A percentile compares a stretch with the other conserved stretches of the same genome.
phyloP scores from a whole-genome alignment of 2,329 filamentous ascomycete genomes.

The Talaromyces sp. region DNA sequence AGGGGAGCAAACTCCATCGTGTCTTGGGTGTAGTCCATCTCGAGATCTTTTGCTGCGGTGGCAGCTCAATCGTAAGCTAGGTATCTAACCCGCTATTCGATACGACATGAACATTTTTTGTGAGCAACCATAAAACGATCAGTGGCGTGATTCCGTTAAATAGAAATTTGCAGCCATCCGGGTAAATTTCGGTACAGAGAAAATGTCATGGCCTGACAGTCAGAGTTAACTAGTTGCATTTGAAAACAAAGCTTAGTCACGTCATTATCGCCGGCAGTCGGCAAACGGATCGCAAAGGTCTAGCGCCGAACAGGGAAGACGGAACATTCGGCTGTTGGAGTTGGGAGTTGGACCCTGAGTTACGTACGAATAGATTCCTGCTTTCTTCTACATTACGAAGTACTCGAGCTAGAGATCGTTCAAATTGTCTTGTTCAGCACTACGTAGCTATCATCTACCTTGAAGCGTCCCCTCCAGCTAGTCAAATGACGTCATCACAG shows the following conservation, averaged over 20 bases:
- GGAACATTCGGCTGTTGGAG: background rate
- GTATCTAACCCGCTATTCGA: background rate
- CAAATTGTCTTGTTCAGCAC: too few species aligned
- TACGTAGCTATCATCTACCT: background rate
- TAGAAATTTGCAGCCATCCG: background rate
- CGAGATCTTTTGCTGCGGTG: background rate
- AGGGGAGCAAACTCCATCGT: background rate
- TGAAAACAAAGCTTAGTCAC: background rate
- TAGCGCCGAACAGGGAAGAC: background rate
- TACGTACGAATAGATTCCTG: background rate
- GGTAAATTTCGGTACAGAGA: background rate
- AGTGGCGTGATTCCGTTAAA: background rate
- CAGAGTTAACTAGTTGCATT: background rate
- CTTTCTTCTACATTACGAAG: background rate
- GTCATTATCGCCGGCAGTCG: background rate
- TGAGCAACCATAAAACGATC: background rate
- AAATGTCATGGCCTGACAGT: background rate
- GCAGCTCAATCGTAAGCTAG: background rate
- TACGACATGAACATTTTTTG: background rate
- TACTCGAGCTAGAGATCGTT: background rate
- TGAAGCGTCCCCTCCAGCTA: too few species aligned
- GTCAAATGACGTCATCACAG: conserved; percentile 24
- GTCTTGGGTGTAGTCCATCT: background rate
- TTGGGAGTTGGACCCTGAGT: background rate
- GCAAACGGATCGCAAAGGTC: background rate